Evolutionary conservation across 352 stramenopile species (phyloP), one percentile per base, ranked within the genome.

Genomic region (Blastocystis sp.): DNA sequence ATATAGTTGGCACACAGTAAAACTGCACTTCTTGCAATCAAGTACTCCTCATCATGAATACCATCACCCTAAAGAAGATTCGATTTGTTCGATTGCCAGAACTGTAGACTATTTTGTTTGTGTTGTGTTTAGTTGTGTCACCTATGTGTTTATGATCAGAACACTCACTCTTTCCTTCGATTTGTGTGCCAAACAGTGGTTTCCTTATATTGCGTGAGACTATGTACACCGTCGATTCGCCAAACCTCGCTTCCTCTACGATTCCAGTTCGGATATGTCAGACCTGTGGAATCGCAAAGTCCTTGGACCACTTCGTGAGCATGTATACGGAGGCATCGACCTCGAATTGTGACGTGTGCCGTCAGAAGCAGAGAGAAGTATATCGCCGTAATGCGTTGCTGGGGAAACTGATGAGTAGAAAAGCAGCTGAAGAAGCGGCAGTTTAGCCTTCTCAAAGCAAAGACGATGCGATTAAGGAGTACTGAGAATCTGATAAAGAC

Each of bases 341-440:
- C 7, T 11, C 68, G 6, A 77, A 77, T n/a, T 77, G 68, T 60
- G 68, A 77, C 52, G 3, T 60, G 2, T 77, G 68, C 28, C n/a
- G 68, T 7, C n/a, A 61, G n/a, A 57, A 77, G 38, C 68, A 77
- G 60, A 28, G 68, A 3, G 68, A 77, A 77, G 48, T 34, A 3
- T 77, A 77, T 62, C 34, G 68, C 21, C 9, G 68, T 77, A 76
- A 38, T 17, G 40, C 21, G 2, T 9, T 3, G 3, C 17, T 59
- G 4, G 4, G 24, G 11, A 28, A 11, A 14, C 21, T 77, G 3
- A 48, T n/a, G 38, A 14, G 17, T 77, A 77, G 68, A 43, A 21
- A 77, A 77, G 68, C 68, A 77, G 43, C 42, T 77, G 3, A 77
- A 77, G 48, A 77, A 77, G 68, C 7, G 43, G 48, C 43, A 77